Evolutionary conservation across 2,329 filamentous ascomycete genomes (phyloP).

Genomic region (Colletotrichum sp.): DNA sequence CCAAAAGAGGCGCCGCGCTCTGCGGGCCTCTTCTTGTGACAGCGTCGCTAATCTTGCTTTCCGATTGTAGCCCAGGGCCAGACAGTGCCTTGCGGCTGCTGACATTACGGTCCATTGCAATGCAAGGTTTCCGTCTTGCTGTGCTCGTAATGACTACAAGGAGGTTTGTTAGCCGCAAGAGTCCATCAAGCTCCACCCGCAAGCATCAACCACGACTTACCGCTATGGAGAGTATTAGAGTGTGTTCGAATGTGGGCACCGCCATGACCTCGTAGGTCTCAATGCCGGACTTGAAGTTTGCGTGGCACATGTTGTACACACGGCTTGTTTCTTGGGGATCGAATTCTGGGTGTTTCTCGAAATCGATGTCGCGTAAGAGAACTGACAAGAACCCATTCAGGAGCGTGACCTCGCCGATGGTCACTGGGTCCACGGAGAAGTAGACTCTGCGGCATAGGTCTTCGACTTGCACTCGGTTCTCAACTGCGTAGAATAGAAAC

Average conservation of each 20-base stretch:
- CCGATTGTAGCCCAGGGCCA: conserved; percentile 23
- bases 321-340: conserved; percentile 5
- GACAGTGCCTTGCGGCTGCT: conserved; percentile 21
- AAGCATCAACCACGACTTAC: background rate
- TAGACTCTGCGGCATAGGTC: conserved; percentile 20
- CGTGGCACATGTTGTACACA: conserved; percentile 8
- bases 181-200: background rate
- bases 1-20: conserved; percentile 22
- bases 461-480: conserved; percentile 17
- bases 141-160: conserved; percentile 18
- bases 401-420: conserved; percentile 17
- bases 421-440: conserved; percentile 22
- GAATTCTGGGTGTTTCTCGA: conserved; percentile 2
- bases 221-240: conserved; percentile 17
- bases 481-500: conserved; percentile 21
- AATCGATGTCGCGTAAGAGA: conserved; percentile 19
- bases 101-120: conserved; percentile 22
- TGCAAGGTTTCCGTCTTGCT: conserved; percentile 18
- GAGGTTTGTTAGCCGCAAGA: background rate
- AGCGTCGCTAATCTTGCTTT: conserved; percentile 9
- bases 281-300: conserved; percentile 19
- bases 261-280: conserved; percentile 19
- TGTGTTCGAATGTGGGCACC: conserved; percentile 18
- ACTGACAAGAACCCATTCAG: conserved; percentile 21
- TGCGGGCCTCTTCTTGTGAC: conserved; percentile 1